A percentile compares a stretch with the other conserved stretches of the same genome.
These are phyloP conservation scores for Teunomyces atbi DNA, from an alignment of 805 yeast genomes.

Conservation along the genomic window DNA sequence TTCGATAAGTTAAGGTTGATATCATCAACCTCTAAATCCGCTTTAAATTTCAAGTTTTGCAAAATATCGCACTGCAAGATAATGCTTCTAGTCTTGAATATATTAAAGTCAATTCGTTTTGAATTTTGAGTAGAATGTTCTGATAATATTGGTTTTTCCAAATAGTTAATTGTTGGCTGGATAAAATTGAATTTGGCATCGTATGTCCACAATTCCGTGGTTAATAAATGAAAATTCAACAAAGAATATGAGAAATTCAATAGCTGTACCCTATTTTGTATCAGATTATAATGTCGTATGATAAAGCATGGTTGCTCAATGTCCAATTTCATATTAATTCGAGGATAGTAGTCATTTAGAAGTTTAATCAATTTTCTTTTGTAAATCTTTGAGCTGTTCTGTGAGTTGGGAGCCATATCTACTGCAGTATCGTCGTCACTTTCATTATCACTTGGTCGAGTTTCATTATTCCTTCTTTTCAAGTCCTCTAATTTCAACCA, in stretches of 20 bases:
- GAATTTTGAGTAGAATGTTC: not conserved
- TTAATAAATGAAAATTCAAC: slow-evolving; percentile 31
- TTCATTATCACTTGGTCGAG: not conserved
- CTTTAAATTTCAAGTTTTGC: slow-evolving; percentile 26
- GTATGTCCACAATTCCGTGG: slow-evolving; percentile 31
- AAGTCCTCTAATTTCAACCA: slow-evolving; percentile 20
- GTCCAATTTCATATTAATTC: slow-evolving; percentile 21
- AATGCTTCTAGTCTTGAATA: slow-evolving; percentile 20
- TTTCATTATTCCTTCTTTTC: slow-evolving; percentile 3
- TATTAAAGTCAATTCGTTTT: slow-evolving; percentile 14
- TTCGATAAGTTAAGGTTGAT: slow-evolving; percentile 26
- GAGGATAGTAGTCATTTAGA: slow-evolving; percentile 33
- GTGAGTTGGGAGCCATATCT: not conserved
- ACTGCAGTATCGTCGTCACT: slow-evolving; percentile 5
- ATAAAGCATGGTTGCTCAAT: slow-evolving; percentile 35
- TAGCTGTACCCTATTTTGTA: slow-evolving; percentile 19
- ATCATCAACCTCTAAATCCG: slow-evolving; percentile 18
- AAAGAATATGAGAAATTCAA: slow-evolving; percentile 35
- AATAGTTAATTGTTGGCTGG: slow-evolving; percentile 30
- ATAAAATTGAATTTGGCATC: slow-evolving; percentile 33
- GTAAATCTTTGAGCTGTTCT: slow-evolving; percentile 13
- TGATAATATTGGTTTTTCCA: slow-evolving; percentile 13
- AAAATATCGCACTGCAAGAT: slow-evolving; percentile 22
- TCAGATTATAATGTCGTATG: slow-evolving; percentile 19
- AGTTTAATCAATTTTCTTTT: slow-evolving; percentile 10